These are phyloP conservation scores for Fusarium sp. DNA, from an alignment of 2,329 filamentous ascomycete species.

Conservation along the genomic window DNA sequence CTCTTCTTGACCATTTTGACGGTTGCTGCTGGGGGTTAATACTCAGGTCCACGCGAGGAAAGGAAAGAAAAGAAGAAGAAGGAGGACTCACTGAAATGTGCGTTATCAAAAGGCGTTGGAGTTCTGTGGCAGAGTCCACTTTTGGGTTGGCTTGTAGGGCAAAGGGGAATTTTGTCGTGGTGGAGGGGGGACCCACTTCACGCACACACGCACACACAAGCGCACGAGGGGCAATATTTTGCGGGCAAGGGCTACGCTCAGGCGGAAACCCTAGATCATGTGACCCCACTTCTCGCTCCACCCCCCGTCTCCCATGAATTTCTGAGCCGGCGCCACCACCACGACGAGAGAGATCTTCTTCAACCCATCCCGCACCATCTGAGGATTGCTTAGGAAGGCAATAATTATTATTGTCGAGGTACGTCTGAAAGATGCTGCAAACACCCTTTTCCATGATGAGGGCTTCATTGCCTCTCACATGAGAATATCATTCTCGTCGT, in stretches of 20 bases:
- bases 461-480: slow-evolving; percentile 48
- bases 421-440: slow-evolving; percentile 67
- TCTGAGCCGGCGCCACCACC: slow-evolving; percentile 48
- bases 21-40: slow-evolving; percentile 59
- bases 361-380: slow-evolving; percentile 60
- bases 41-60: slow-evolving; percentile 49
- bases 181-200: not conserved
- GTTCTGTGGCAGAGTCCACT: slow-evolving; percentile 33
- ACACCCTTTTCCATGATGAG: slow-evolving; percentile 43
- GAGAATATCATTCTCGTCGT: slow-evolving; percentile 42
- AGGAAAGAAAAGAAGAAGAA: slow-evolving; percentile 38
- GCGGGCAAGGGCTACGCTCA: slow-evolving; percentile 28
- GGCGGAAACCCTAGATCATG: slow-evolving; percentile 47
- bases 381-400: slow-evolving; percentile 74
- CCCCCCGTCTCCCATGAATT: slow-evolving; percentile 33
- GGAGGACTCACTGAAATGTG: slow-evolving; percentile 48
- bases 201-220: slow-evolving; percentile 5
- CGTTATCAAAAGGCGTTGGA: slow-evolving; percentile 46
- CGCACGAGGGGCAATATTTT: not conserved
- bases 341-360: slow-evolving; percentile 42
- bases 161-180: slow-evolving; percentile 10
- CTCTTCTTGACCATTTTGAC: slow-evolving; percentile 79
- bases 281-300: slow-evolving; percentile 38
- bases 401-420: slow-evolving; percentile 71
- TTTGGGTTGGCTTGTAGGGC: slow-evolving; percentile 34